phyloP scores from a whole-genome alignment of 2,329 filamentous ascomycete species.

The Exserohilum rostratum region DNA sequence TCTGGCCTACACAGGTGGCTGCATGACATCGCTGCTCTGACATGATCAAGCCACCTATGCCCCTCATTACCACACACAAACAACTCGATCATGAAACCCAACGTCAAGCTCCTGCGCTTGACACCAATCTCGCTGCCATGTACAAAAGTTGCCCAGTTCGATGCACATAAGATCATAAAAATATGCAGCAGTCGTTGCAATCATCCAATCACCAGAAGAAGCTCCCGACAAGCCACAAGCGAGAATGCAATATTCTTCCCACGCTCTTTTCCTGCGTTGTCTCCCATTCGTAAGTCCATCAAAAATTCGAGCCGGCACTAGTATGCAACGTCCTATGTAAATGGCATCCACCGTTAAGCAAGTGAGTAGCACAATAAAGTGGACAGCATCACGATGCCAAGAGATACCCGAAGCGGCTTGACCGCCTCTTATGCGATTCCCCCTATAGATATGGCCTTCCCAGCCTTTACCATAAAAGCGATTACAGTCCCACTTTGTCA shows the following conservation, averaged over 20 bases:
- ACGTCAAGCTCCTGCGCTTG: too few relatives aligned
- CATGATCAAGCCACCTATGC: not conserved
- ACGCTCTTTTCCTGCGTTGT: not conserved
- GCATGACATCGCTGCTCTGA: not conserved
- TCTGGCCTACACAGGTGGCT: not conserved
- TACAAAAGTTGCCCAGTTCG: too few relatives aligned
- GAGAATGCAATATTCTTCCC: not conserved
- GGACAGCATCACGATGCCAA: not conserved
- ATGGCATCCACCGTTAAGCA: not conserved
- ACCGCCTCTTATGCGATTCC: not conserved
- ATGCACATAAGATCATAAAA: not conserved
- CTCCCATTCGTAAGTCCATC: not conserved
- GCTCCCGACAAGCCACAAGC: not conserved
- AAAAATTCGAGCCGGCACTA: not conserved
- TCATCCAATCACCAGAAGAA: not conserved
- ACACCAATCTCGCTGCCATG: too few relatives aligned
- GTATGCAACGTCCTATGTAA: not conserved
- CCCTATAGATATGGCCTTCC: not conserved
- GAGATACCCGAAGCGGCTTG: not conserved
- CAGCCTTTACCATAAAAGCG: not conserved
- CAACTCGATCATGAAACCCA: not conserved
- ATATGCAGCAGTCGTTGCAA: not conserved
- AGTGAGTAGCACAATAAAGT: not conserved
- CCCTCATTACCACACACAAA: not conserved
- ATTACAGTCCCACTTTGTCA: not conserved